A percentile compares a stretch with the other conserved stretches of the same genome.
These are phyloP conservation scores for Fusarium armeniacum DNA, from an alignment of 2,329 filamentous ascomycete genomes.

Conservation along the genomic window DNA sequence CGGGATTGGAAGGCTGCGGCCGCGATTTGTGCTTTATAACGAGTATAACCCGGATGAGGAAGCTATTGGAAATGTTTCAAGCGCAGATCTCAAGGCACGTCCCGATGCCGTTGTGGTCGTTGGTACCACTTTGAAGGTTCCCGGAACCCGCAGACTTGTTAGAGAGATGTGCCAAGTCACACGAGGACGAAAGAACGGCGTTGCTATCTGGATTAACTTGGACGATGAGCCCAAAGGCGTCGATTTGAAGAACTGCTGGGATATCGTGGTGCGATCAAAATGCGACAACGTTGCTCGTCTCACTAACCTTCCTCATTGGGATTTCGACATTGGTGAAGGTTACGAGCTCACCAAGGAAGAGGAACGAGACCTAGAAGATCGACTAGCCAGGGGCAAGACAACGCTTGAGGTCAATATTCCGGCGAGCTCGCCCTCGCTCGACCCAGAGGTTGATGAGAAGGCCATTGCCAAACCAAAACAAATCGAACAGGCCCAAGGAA, in stretches of 20 bases:
- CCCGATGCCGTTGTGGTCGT: slow-evolving; percentile 96
- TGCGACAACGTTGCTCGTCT: slow-evolving; percentile 88
- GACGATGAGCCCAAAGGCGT: slow-evolving; percentile 84
- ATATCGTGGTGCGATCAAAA: slow-evolving; percentile 87
- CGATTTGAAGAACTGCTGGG: slow-evolving; percentile 94
- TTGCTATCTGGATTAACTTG: slow-evolving; percentile 95
- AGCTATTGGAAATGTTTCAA: slow-evolving; percentile 91
- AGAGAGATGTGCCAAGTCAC: slow-evolving; percentile 91
- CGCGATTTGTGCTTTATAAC: slow-evolving; percentile 96
- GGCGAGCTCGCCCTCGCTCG: slow-evolving; percentile 34
- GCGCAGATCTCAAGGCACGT: slow-evolving; percentile 84
- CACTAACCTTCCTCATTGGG: slow-evolving; percentile 73
- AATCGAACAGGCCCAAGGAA: slow-evolving; percentile 62
- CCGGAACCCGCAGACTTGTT: slow-evolving; percentile 89
- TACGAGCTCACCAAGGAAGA: slow-evolving; percentile 63
- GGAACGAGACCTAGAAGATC: not conserved
- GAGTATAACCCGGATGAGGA: slow-evolving; percentile 97
- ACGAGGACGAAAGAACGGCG: slow-evolving; percentile 83
- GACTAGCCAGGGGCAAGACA: slow-evolving; percentile 47
- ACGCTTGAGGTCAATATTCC: slow-evolving; percentile 53
- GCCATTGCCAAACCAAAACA: slow-evolving; percentile 56
- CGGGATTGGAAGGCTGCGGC: slow-evolving; percentile 89
- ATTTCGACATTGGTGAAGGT: slow-evolving; percentile 66
- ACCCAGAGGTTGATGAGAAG: slow-evolving; percentile 40
- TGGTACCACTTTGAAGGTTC: slow-evolving; percentile 95